Evolutionary conservation across 352 stramenopile species (phyloP).

Genomic region (Phytophthora sansomeana): DNA sequence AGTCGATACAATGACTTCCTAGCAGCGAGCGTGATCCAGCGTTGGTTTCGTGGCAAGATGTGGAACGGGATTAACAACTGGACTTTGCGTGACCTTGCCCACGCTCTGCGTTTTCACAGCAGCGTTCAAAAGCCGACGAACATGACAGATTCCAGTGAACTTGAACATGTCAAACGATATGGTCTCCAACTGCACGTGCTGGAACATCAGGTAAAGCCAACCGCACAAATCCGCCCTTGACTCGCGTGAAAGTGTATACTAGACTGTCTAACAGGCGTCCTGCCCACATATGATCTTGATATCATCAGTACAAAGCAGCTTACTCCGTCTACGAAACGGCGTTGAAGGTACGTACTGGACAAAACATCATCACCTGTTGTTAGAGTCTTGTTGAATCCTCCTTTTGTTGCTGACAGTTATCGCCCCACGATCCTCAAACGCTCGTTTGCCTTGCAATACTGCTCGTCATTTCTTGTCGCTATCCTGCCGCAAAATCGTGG

Average conservation of each 20-base stretch:
- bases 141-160: slow-evolving; percentile 20
- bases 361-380: neutral
- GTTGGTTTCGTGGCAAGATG: slow-evolving; percentile 62
- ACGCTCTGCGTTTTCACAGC: slow-evolving; percentile 54
- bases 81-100: slow-evolving; percentile 43
- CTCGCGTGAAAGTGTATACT: neutral
- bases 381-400: neutral
- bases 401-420: slow-evolving; percentile 30
- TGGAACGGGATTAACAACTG: slow-evolving; percentile 60
- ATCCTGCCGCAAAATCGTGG: slow-evolving; percentile 67
- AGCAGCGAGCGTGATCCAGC: slow-evolving; percentile 51
- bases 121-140: slow-evolving; percentile 19
- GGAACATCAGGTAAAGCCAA: slow-evolving; percentile 64
- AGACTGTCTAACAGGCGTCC: neutral
- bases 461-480: slow-evolving; percentile 67
- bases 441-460: slow-evolving; percentile 60
- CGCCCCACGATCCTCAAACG: slow-evolving; percentile 44
- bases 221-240: neutral
- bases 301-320: slow-evolving; percentile 60
- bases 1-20: slow-evolving; percentile 51
- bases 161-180: slow-evolving; percentile 48
- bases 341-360: slow-evolving; percentile 45
- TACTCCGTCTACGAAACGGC: slow-evolving; percentile 56
- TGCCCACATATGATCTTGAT: neutral
- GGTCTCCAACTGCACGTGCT: slow-evolving; percentile 60